phyloP scores from a whole-genome alignment of 1,284 basidiomycete genomes.

The Ustilago hordei region DNA sequence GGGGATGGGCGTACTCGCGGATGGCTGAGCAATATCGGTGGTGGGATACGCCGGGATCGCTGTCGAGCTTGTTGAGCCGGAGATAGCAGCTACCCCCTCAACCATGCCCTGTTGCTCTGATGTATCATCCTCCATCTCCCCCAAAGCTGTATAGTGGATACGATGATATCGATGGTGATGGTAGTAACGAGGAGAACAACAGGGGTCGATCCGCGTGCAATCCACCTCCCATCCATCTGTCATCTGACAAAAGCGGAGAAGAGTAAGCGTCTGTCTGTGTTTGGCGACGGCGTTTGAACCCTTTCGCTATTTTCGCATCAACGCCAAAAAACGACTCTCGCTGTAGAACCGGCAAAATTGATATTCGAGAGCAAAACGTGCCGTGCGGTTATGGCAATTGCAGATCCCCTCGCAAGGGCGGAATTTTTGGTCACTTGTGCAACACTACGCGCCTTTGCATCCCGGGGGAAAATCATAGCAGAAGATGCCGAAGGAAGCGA shows the following conservation, averaged over 20 bases:
- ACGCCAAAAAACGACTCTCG: not conserved
- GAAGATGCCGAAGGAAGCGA: not conserved
- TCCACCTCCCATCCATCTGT: not conserved
- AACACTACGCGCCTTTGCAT: no score
- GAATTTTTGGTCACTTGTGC: no score
- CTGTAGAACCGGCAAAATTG: not conserved
- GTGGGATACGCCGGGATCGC: constrained; percentile 25
- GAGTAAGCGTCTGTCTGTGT: not conserved
- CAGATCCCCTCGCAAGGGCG: not conserved
- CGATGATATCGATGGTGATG: not conserved
- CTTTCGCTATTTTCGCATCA: not conserved
- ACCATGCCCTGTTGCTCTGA: not conserved
- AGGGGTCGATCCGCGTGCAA: not conserved
- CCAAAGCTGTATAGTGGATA: not conserved
- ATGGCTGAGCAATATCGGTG: constrained; percentile 14
- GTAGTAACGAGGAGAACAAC: not conserved
- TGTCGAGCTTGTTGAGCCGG: not conserved
- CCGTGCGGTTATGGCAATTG: constrained; percentile 3
- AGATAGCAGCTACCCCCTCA: constrained; percentile 5
- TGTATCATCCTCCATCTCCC: not conserved
- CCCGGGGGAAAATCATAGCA: not conserved
- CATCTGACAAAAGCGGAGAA: not conserved
- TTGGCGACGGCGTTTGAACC: not conserved
- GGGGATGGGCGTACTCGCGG: constrained; percentile 8
- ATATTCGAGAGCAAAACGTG: not conserved